These are phyloP conservation scores for Basipetospora sp. DNA, from an alignment of 2,329 filamentous ascomycete genomes.

Conservation along the genomic window DNA sequence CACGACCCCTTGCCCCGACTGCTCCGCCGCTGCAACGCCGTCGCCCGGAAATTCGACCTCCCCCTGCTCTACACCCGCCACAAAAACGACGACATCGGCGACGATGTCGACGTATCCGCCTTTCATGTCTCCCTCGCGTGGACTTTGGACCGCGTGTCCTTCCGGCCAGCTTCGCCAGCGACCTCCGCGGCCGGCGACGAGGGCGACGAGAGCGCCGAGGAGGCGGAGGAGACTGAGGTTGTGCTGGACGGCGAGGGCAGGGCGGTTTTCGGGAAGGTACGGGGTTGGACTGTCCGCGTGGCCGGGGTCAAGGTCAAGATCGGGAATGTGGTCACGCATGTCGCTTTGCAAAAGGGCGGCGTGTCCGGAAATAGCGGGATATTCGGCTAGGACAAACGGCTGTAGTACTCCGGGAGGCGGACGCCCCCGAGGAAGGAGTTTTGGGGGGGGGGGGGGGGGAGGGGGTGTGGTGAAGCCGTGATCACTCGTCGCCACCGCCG, in stretches of 20 bases:
- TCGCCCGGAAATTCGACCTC: conserved; percentile 47
- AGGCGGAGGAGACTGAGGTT: conserved; percentile 22
- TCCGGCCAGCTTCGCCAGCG: too few relatives aligned
- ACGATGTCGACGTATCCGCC: conserved; percentile 22
- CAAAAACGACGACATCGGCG: conserved; percentile 12
- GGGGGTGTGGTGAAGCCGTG: too few relatives aligned
- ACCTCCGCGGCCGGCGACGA: too few relatives aligned
- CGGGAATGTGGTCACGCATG: conserved; percentile 44
- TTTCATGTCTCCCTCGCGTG: conserved; percentile 90
- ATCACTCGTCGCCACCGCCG: too few relatives aligned
- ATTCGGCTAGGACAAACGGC: too few relatives aligned
- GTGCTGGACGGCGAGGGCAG: conserved; percentile 12
- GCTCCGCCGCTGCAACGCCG: conserved; percentile 50
- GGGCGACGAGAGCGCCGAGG: background rate
- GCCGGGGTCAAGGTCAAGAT: conserved; percentile 58
- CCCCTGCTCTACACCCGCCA: conserved; percentile 50
- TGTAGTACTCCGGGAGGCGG: too few relatives aligned
- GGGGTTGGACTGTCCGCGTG: conserved; percentile 36
- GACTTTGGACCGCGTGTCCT: conserved; percentile 41
- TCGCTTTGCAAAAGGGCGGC: background rate
- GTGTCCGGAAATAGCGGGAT: background rate
- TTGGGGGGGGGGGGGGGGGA: background rate
- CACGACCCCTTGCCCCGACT: too few relatives aligned
- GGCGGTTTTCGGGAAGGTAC: conserved; percentile 16
- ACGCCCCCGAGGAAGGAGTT: too few relatives aligned